Evolutionary conservation across 306 rosid species (phyloP), one percentile per base, ranked within the genome.

Genomic region (Pyrus betulifolia): DNA sequence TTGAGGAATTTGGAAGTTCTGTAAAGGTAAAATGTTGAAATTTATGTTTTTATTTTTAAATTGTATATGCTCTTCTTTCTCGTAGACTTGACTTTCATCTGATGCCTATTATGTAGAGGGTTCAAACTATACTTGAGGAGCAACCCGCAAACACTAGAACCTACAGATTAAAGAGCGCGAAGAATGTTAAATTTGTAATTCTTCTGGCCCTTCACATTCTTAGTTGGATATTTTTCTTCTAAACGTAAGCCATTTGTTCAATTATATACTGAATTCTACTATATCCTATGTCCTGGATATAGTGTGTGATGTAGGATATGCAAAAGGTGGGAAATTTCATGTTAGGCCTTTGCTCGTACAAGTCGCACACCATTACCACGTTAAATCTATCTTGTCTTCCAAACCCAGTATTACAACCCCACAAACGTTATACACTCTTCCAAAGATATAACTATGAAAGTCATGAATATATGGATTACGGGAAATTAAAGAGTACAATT

Each of bases 1-100:
- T 95, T 21, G 98, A 92, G 79, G 98, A 95, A 85, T 85, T 92
- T 88, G 97, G 92, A 86, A 92, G 81, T 87, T 90, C 96, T 54
- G 89, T 92, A 70, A 92, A 90, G 97, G 97, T 90, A 88, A 59
- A 78, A 78, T 67, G 13, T n/a, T 66, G 46, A 61, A 77, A 33
- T 44, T 62, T 54, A n/a, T 8, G 18, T 8, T 21, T 33, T 33
- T 28, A 19, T 55, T 35, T 15, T 61, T 33, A 55, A 33, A 23
- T 66, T 69, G 51, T 11, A 69, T 76, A 46, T 65, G 55, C 31
- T 57, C 35, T 0, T 33, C 76, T 83, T 64, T 65, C 85, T 74
- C 4, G n/a, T 63, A 15, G 67, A 44, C 62, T 28, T 78, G 8
- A 31, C 68, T 14, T 80, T 5, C 45, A 12, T 78, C 57, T 85